phyloP scores from a whole-genome alignment of 2,329 filamentous ascomycete genomes.

The Fusarium transvaalense region DNA sequence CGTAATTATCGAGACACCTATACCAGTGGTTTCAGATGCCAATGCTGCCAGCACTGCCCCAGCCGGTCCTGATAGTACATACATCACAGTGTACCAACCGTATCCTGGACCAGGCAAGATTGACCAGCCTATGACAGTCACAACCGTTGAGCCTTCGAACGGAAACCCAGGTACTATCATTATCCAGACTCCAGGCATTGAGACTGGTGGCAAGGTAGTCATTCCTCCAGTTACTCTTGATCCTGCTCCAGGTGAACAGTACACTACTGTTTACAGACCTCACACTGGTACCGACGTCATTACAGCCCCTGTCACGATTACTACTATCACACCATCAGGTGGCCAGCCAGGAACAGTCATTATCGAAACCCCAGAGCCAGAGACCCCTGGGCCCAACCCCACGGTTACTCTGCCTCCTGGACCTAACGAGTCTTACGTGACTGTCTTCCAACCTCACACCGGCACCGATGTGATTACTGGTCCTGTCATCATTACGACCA shows the following conservation, averaged over 20 bases:
- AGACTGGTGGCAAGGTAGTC: constrained; percentile 12
- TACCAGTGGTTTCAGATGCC: neutral
- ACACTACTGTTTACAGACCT: constrained; percentile 29
- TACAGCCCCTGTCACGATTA: constrained; percentile 25
- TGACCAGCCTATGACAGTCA: constrained; percentile 27
- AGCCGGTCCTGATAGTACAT: constrained; percentile 2
- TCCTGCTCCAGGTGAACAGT: constrained; percentile 14
- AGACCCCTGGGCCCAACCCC: constrained; percentile 11
- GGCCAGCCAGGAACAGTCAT: constrained; percentile 32
- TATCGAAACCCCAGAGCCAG: constrained; percentile 25
- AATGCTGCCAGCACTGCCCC: neutral
- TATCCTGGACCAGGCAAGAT: constrained; percentile 27
- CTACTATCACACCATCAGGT: constrained; percentile 13
- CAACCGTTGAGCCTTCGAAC: constrained; percentile 23
- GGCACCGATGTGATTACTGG: constrained; percentile 24
- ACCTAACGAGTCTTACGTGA: constrained; percentile 27
- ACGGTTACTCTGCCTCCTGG: constrained; percentile 30
- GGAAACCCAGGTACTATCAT: constrained; percentile 28
- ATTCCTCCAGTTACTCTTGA: constrained; percentile 29
- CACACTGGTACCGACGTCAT: constrained; percentile 23
- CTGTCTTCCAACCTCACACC: constrained; percentile 25
- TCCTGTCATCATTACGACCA: constrained; percentile 24
- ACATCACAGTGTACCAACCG: constrained; percentile 27
- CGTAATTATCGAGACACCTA: constrained; percentile 27
- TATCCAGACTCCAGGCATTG: constrained; percentile 29